phyloP scores from a whole-genome alignment of 2,329 filamentous ascomycete species.

The Cordyceps javanica region DNA sequence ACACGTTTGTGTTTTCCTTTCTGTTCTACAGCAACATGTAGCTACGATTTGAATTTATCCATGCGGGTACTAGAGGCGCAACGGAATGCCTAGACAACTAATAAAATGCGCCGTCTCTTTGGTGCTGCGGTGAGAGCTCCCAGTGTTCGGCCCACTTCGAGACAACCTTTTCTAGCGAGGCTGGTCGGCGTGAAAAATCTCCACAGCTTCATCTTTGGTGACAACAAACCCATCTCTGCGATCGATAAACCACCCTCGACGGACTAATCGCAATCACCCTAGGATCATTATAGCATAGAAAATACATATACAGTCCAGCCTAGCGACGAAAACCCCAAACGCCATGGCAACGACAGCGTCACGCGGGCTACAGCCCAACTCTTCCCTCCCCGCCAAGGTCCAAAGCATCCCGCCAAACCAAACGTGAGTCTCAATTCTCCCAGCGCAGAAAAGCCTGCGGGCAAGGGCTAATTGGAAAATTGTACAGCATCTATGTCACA shows the following conservation, averaged over 20 bases:
- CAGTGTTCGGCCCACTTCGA: neutral
- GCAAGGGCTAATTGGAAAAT: slow-evolving; percentile 6
- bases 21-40: neutral
- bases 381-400: slow-evolving; percentile 43
- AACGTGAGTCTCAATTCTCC: slow-evolving; percentile 52
- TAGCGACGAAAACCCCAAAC: neutral
- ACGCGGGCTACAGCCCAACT: slow-evolving; percentile 34
- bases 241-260: slow-evolving; percentile 22
- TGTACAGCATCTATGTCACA: slow-evolving; percentile 70
- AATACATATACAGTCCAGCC: neutral
- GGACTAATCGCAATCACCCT: neutral
- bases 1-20: neutral
- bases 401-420: slow-evolving; percentile 62
- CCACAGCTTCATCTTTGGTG: slow-evolving; percentile 4
- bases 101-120: neutral
- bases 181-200: slow-evolving; percentile 6
- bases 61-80: neutral
- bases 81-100: neutral
- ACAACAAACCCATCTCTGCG: slow-evolving; percentile 31
- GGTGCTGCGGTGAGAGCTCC: neutral
- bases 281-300: neutral
- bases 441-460: neutral
- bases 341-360: slow-evolving; percentile 29
- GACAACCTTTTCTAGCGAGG: slow-evolving; percentile 3
- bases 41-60: neutral